phyloP scores from a whole-genome alignment of 75 land plant species.

The Pinus albicaulis region DNA sequence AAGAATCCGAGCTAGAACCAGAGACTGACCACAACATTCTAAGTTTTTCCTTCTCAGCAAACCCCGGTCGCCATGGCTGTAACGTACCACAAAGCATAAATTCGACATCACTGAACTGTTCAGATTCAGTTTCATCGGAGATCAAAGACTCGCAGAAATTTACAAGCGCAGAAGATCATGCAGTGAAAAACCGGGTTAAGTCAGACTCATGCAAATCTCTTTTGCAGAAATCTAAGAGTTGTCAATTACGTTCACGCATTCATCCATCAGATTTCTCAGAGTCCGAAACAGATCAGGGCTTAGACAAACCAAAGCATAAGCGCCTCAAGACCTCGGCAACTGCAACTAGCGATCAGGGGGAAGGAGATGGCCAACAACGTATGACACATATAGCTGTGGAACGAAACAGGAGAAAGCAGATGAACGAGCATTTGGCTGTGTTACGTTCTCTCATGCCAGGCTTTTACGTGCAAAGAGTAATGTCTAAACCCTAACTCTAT shows the following conservation, averaged over 20 bases:
- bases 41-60: neutral
- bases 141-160: neutral
- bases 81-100: neutral
- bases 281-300: neutral
- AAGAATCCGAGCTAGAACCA: neutral
- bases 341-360: slow-evolving; percentile 21
- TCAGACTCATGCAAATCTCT: neutral
- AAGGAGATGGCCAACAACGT: slow-evolving; percentile 47
- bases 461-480: slow-evolving; percentile 66
- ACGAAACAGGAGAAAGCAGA: slow-evolving; percentile 70
- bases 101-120: neutral
- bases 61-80: neutral
- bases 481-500: too few species aligned
- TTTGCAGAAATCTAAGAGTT: neutral
- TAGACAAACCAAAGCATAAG: neutral
- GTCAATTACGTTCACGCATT: neutral
- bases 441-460: slow-evolving; percentile 73
- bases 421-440: slow-evolving; percentile 69
- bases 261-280: slow-evolving; percentile 7
- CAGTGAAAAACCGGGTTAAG: neutral
- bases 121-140: neutral
- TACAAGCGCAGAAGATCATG: neutral
- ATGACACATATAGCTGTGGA: slow-evolving; percentile 83
- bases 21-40: neutral
- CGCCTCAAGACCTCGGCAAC: neutral